Percentiles rank a stretch among this genome's conserved stretches.
Evolutionary conservation across 768 basidiomycete species (phyloP).

Genomic region (Auriculariales sp.): DNA sequence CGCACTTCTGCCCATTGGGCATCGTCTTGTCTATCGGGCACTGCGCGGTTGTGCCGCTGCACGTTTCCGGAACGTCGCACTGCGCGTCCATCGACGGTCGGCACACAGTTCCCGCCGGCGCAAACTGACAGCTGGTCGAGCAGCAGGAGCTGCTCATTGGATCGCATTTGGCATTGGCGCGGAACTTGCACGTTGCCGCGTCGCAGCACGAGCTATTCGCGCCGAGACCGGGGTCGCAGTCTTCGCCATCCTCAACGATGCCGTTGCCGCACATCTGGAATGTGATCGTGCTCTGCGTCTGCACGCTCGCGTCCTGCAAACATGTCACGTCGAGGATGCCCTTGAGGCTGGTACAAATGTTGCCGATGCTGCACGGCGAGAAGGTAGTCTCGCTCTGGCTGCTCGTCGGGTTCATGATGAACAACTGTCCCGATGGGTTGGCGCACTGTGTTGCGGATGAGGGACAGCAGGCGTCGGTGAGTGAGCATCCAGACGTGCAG

Average conservation of each 20-base stretch:
- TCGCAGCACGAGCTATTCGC: constrained; percentile 59
- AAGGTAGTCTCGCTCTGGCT: constrained; percentile 50
- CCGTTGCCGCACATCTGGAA: constrained; percentile 74
- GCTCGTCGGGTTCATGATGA: constrained; percentile 77
- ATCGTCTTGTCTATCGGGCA: constrained; percentile 54
- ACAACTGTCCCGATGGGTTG: constrained; percentile 27
- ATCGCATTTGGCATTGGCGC: constrained; percentile 56
- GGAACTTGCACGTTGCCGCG: constrained; percentile 60
- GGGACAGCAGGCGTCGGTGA: constrained; percentile 53
- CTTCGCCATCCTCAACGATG: constrained; percentile 69
- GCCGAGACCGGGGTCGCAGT: constrained; percentile 70
- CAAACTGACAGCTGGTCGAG: constrained; percentile 50
- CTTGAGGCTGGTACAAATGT: constrained; percentile 44
- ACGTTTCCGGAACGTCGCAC: constrained; percentile 63
- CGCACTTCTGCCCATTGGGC: constrained; percentile 59
- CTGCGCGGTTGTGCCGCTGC: constrained; percentile 55
- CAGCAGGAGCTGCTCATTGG: constrained; percentile 67
- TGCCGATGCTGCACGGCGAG: constrained; percentile 68
- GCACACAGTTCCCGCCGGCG: constrained; percentile 54
- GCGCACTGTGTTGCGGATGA: constrained; percentile 43
- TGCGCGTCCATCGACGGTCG: constrained; percentile 44
- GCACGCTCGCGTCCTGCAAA: constrained; percentile 40
- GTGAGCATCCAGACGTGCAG: constrained; percentile 54
- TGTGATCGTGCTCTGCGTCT: constrained; percentile 30
- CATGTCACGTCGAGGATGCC: constrained; percentile 47